These are phyloP conservation scores for Juglanconis oblonga DNA, from an alignment of 2,329 filamentous ascomycete genomes.

Conservation along the genomic window DNA sequence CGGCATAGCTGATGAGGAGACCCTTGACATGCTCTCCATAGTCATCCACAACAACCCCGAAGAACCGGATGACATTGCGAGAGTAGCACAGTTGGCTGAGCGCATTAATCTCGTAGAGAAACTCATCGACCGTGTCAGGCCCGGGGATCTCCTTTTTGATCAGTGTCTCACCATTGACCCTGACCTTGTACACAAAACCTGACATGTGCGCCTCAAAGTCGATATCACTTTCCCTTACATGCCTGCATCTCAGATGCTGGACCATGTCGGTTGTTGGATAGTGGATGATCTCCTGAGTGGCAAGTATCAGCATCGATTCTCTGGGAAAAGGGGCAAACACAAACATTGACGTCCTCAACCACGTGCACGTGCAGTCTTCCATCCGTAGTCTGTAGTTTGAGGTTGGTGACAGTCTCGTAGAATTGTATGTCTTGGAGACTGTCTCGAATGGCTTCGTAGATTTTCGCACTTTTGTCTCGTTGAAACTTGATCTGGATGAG, in stretches of 20 bases:
- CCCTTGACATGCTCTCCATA: constrained; percentile 73
- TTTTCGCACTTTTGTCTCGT: constrained; percentile 85
- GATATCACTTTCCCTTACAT: constrained; percentile 70
- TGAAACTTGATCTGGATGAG: constrained; percentile 76
- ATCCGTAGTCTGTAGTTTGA: constrained; percentile 86
- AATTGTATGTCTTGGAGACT: constrained; percentile 93
- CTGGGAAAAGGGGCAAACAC: constrained; percentile 27
- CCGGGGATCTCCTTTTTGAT: constrained; percentile 99
- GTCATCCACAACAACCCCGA: constrained; percentile 85
- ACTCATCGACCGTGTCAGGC: constrained; percentile 92
- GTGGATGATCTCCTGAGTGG: constrained; percentile 71
- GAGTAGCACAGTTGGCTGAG: constrained; percentile 74
- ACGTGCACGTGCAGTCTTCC: constrained; percentile 92
- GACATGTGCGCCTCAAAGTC: constrained; percentile 90
- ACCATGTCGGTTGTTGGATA: constrained; percentile 75
- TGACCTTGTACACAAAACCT: constrained; percentile 95
- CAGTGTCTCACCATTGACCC: constrained; percentile 62
- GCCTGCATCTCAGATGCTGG: constrained; percentile 65
- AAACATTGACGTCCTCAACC: constrained; percentile 84
- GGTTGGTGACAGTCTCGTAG: constrained; percentile 91
- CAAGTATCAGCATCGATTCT: neutral
- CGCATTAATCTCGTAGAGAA: constrained; percentile 95
- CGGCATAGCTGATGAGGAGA: constrained; percentile 82
- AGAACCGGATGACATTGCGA: constrained; percentile 76
- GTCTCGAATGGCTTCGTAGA: constrained; percentile 92